A percentile compares a stretch with the other conserved stretches of the same genome.
These are phyloP conservation scores for Pleurotus ostreatus DNA, from an alignment of 768 basidiomycete species.

Conservation along the genomic window DNA sequence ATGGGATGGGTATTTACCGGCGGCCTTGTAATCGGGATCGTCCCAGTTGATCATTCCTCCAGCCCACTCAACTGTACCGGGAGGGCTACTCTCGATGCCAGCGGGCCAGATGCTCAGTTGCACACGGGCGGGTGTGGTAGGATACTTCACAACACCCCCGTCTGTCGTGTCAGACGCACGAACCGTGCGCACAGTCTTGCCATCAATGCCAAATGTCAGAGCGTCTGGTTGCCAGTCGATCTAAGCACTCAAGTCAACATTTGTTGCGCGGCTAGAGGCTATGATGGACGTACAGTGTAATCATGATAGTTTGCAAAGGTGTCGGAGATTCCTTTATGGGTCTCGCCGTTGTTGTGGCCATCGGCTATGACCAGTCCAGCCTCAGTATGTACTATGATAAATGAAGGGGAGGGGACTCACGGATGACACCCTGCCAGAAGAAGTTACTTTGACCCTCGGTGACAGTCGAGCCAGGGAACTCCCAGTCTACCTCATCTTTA, in stretches of 20 bases:
- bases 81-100: constrained; percentile 55
- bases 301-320: constrained; percentile 72
- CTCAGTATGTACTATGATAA: background rate
- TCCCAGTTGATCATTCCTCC: constrained; percentile 82
- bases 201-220: constrained; percentile 68
- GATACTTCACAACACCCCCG: constrained; percentile 62
- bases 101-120: constrained; percentile 87
- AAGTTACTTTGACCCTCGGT: constrained; percentile 73
- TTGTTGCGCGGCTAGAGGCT: background rate
- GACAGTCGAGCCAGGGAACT: constrained; percentile 64
- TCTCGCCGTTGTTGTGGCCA: constrained; percentile 42
- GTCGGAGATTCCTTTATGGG: constrained; percentile 47
- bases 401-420: constrained; percentile 33
- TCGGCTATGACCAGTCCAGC: constrained; percentile 26
- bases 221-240: constrained; percentile 77
- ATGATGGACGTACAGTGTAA: constrained; percentile 51
- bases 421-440: constrained; percentile 73
- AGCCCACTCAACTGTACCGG: constrained; percentile 75
- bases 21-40: constrained; percentile 70
- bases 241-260: constrained; percentile 28
- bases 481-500: constrained; percentile 88
- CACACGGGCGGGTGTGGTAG: constrained; percentile 74
- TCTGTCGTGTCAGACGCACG: constrained; percentile 55
- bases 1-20: constrained; percentile 34
- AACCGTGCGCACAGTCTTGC: constrained; percentile 65